These are phyloP conservation scores for Aureobasidium sp. DNA, from an alignment of 2,329 filamentous ascomycete species.

Conservation along the genomic window DNA sequence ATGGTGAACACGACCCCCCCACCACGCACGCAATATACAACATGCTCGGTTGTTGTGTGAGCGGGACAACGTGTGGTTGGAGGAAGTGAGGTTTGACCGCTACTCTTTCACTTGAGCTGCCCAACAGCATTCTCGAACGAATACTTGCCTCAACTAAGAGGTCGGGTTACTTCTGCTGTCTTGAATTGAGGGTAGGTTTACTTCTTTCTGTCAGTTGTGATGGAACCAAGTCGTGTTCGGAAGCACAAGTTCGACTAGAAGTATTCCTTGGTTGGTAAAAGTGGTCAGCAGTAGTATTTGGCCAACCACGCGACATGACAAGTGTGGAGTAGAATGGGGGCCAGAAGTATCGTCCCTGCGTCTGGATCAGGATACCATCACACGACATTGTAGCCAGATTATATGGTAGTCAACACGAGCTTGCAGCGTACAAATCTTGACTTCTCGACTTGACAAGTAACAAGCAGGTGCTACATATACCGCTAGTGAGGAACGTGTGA, in stretches of 20 bases:
- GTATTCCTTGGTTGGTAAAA: too few species aligned
- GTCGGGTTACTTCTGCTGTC: not conserved
- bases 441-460: not conserved
- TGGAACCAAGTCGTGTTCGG: too few species aligned
- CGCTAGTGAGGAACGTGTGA: too few species aligned
- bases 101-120: not conserved
- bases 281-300: not conserved
- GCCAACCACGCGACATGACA: not conserved
- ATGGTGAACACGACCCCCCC: not conserved
- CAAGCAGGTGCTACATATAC: not conserved
- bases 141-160: too few species aligned
- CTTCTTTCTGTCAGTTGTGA: too few species aligned
- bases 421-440: not conserved
- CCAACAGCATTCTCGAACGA: not conserved
- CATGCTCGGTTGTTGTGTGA: not conserved
- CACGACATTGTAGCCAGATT: not conserved
- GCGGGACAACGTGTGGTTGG: not conserved
- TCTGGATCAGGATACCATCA: not conserved
- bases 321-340: not conserved
- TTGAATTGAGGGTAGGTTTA: too few species aligned
- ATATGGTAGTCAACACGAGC: not conserved
- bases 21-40: not conserved
- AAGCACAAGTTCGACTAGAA: too few species aligned
- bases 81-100: not conserved
- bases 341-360: not conserved